Percentiles rank a stretch among this genome's conserved stretches.
Evolutionary conservation across 768 basidiomycete genomes (phyloP).

Genomic region (Agaricus blazei): DNA sequence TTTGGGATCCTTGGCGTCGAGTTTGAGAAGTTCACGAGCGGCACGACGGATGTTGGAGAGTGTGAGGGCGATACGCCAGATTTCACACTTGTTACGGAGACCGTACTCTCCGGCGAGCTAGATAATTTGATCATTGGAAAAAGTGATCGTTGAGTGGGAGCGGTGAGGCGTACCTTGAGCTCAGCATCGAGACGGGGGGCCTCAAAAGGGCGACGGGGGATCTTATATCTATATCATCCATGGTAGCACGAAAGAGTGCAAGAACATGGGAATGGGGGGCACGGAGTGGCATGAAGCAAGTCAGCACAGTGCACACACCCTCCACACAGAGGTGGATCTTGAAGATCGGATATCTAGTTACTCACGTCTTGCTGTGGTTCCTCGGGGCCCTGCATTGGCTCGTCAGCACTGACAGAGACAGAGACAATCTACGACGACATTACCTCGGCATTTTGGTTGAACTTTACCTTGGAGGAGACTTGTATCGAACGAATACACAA

Average conservation of each 20-base stretch:
- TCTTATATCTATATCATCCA: slow-evolving; percentile 77
- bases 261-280: slow-evolving; percentile 50
- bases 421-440: slow-evolving; percentile 19
- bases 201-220: slow-evolving; percentile 95
- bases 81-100: slow-evolving; percentile 99
- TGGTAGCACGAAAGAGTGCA: slow-evolving; percentile 28
- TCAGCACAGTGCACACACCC: slow-evolving; percentile 60
- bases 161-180: slow-evolving; percentile 69
- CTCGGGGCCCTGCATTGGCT: slow-evolving; percentile 66
- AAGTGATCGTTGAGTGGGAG: background rate
- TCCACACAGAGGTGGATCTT: slow-evolving; percentile 67
- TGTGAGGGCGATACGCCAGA: slow-evolving; percentile 98
- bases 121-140: background rate
- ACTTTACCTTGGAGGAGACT: slow-evolving; percentile 44
- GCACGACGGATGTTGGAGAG: slow-evolving; percentile 99
- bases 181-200: slow-evolving; percentile 98
- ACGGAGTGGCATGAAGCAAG: slow-evolving; percentile 37
- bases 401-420: slow-evolving; percentile 21
- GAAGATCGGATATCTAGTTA: slow-evolving; percentile 31
- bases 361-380: slow-evolving; percentile 95
- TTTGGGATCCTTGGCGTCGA: slow-evolving; percentile 99
- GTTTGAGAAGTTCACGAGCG: slow-evolving; percentile 99
- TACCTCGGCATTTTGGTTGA: slow-evolving; percentile 79
- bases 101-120: slow-evolving; percentile 99
- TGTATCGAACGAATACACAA: slow-evolving; percentile 13